Base-by-base conservation (phyloP, 192 early-diverging fungal species). In the Rhizoclosmatium globosum region DNA sequence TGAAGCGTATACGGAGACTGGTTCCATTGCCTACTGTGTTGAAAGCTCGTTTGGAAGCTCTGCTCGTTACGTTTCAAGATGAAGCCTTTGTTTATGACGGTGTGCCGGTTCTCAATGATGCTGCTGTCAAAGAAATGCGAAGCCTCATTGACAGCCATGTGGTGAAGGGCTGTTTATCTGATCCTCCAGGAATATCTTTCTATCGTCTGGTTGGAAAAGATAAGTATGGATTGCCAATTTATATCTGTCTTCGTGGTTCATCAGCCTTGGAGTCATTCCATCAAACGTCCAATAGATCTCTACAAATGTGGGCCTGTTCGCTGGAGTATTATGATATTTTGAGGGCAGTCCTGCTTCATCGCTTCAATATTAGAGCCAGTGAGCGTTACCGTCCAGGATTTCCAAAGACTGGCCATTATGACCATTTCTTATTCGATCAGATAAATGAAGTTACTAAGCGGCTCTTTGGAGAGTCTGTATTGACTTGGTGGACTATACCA, bases 311-410 rank as follows among this genome's bases (percentile, higher is more conserved):
- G 4, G 4, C 61, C 4, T 64, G 61, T 21, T 64, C 61, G 4
- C n/a, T 64, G 61, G 61, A 64, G n/a, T 64, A 64, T 64, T 64
- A 11, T 64, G 61, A 64, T 21, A 64, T 21, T 11, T 41, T 64
- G 21, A 38, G 7, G 4, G n/a, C 61, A 64, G 39, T 41, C 61
- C n/a, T 64, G 4, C 21, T 64, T 64, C 61, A 64, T 64, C 39
- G 61, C n/a, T 64, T 64, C 39, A 64, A 64, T n/a, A 64, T 64
- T 11, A 4, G 61, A 11, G 61, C 61, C 7, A 64, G 61, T 64
- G 61, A 64, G 21, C 61, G 39, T 38, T 64, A 64, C 61, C 21
- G 39, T 11, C 61, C 61, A 4, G 61, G 48, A 50, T 50, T 50
- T 15, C 48, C 48, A 50, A 50, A 50, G 48, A 50, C 48, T 9